Evolutionary conservation across 2,329 filamentous ascomycete species (phyloP).

Genomic region (Pyricularia sp.): DNA sequence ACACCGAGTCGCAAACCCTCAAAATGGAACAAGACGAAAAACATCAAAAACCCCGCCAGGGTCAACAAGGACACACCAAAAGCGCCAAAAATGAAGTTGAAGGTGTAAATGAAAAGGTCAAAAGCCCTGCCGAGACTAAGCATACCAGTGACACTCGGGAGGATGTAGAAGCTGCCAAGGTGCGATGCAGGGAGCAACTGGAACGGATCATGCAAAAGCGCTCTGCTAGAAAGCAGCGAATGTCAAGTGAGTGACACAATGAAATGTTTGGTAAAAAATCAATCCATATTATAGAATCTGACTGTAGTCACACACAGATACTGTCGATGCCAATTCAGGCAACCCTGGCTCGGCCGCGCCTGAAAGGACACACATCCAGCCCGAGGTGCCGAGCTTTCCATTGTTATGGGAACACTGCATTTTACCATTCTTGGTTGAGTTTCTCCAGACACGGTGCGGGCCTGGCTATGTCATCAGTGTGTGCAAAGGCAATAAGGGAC

Average conservation of each 20-base stretch:
- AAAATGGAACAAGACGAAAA: not conserved
- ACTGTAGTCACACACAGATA: not conserved
- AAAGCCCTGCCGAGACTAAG: not conserved
- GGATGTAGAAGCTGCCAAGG: constrained; percentile 15
- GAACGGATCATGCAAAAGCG: constrained; percentile 21
- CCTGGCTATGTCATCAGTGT: constrained; percentile 26
- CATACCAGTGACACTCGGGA: not conserved
- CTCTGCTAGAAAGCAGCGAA: not conserved
- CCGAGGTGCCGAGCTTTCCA: constrained; percentile 24
- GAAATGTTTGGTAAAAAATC: no score
- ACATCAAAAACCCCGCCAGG: not conserved
- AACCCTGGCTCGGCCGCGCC: not conserved
- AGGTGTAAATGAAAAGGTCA: not conserved
- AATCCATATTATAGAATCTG: not conserved
- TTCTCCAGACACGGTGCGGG: constrained; percentile 28
- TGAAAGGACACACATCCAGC: not conserved
- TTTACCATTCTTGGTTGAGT: constrained; percentile 28
- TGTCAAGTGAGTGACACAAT: not conserved
- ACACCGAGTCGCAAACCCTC: not conserved
- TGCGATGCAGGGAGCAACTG: constrained; percentile 22
- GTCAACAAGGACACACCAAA: not conserved
- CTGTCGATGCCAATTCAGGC: not conserved
- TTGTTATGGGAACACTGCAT: constrained; percentile 29
- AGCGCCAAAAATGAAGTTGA: not conserved
- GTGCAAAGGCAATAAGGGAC: constrained; percentile 17